phyloP scores from a whole-genome alignment of 176 grass and related monocot genomes.

The Oryza nivara region DNA sequence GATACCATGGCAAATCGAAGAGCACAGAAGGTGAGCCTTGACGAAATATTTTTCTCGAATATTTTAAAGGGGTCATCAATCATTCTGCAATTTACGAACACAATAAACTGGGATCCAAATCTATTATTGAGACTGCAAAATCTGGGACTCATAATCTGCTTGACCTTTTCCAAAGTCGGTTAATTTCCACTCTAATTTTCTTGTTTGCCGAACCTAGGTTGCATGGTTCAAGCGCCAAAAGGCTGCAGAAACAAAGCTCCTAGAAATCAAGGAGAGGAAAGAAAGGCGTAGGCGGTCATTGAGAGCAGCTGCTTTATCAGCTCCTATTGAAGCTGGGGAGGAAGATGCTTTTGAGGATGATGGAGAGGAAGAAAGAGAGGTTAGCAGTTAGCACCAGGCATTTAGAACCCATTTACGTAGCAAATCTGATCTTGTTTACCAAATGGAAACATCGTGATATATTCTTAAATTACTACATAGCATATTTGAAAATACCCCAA shows the following conservation, averaged over 20 bases:
- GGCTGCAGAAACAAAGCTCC: slow-evolving; percentile 78
- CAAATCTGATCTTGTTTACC: slow-evolving; percentile 20
- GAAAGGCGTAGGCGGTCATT: slow-evolving; percentile 73
- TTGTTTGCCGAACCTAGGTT: slow-evolving; percentile 49
- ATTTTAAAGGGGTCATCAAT: background rate
- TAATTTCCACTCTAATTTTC: background rate
- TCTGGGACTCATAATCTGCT: background rate
- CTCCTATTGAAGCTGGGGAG: slow-evolving; percentile 66
- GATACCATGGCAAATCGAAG: slow-evolving; percentile 59
- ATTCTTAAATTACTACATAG: background rate
- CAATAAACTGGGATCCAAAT: background rate
- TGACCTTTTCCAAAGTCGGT: background rate
- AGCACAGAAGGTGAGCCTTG: slow-evolving; percentile 70
- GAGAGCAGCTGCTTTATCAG: slow-evolving; percentile 70
- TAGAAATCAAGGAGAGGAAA: slow-evolving; percentile 87
- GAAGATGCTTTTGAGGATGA: slow-evolving; percentile 81
- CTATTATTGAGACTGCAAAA: background rate
- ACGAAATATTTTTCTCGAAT: background rate
- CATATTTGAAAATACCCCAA: background rate
- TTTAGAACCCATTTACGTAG: background rate
- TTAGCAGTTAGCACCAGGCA: slow-evolving; percentile 28
- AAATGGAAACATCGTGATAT: background rate
- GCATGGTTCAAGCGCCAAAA: slow-evolving; percentile 73
- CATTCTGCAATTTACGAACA: background rate
- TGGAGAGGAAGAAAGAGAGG: slow-evolving; percentile 96